Conservation (phyloP, 106 monocot species). For the Triglochin maritima region DNA sequence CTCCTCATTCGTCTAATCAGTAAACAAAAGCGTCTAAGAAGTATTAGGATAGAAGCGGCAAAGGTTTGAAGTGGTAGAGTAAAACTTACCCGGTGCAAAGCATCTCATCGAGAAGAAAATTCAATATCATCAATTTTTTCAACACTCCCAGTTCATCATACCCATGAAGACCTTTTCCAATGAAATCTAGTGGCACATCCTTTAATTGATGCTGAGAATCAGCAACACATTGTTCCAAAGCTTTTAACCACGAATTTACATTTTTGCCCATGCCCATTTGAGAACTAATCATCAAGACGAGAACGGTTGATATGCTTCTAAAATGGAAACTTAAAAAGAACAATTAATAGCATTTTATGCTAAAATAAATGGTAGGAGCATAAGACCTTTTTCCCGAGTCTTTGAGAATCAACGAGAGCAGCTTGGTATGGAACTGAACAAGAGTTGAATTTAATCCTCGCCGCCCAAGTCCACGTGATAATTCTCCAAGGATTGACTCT, state of each 20-base stretch:
- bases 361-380: background rate
- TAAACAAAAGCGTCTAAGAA: slow-evolving; percentile 1
- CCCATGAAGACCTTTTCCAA: slow-evolving; percentile 19
- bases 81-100: slow-evolving; percentile 51
- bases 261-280: slow-evolving; percentile 19
- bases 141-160: slow-evolving; percentile 40
- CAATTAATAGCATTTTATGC: background rate
- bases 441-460: background rate
- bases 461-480: slow-evolving; percentile 9
- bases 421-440: slow-evolving; percentile 9
- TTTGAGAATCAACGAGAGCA: background rate
- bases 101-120: slow-evolving; percentile 67
- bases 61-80: background rate
- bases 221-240: slow-evolving; percentile 32
- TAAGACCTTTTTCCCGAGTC: background rate
- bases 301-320: background rate
- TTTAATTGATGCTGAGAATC: slow-evolving; percentile 20
- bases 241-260: slow-evolving; percentile 40
- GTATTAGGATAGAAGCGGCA: background rate
- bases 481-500: slow-evolving; percentile 12
- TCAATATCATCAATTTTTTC: slow-evolving; percentile 44
- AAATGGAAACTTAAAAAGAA: background rate
- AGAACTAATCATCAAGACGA: slow-evolving; percentile 12
- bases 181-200: slow-evolving; percentile 23
- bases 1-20: slow-evolving; percentile 35